A percentile compares a stretch with the other conserved stretches of the same genome.
Conservation (phyloP, 2,329 filamentous ascomycete genomes). For the Penicillium sp. region DNA sequence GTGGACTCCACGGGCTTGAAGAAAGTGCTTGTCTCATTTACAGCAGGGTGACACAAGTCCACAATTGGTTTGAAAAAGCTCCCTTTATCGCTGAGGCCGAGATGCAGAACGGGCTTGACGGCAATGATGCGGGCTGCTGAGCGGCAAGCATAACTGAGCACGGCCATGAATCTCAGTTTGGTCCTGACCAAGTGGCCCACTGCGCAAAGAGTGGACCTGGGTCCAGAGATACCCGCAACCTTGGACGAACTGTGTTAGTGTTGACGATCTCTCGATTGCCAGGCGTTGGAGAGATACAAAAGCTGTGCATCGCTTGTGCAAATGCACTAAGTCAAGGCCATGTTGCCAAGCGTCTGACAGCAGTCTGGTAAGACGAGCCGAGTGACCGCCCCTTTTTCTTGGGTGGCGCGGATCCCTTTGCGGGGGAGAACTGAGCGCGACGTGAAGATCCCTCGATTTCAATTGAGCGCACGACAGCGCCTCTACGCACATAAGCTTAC, state of each 20-base stretch:
- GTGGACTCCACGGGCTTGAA: too few relatives aligned
- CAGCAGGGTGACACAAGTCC: too few relatives aligned
- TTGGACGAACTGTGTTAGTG: background rate
- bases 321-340: background rate
- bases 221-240: background rate
- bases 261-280: background rate
- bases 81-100: background rate
- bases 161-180: background rate
- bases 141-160: background rate
- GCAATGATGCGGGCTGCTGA: background rate
- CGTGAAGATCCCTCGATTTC: background rate
- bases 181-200: background rate
- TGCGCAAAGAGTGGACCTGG: background rate
- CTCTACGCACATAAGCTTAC: background rate
- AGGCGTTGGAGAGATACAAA: background rate
- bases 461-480: background rate
- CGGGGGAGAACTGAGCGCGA: background rate
- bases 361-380: background rate
- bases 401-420: background rate
- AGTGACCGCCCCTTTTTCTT: background rate
- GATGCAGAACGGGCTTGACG: background rate
- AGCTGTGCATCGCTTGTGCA: background rate
- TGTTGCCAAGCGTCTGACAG: background rate
- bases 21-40: background rate
- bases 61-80: too few relatives aligned